Evolutionary conservation across 2,329 filamentous ascomycete species (phyloP).

Genomic region (Curvularia eragrostidis): DNA sequence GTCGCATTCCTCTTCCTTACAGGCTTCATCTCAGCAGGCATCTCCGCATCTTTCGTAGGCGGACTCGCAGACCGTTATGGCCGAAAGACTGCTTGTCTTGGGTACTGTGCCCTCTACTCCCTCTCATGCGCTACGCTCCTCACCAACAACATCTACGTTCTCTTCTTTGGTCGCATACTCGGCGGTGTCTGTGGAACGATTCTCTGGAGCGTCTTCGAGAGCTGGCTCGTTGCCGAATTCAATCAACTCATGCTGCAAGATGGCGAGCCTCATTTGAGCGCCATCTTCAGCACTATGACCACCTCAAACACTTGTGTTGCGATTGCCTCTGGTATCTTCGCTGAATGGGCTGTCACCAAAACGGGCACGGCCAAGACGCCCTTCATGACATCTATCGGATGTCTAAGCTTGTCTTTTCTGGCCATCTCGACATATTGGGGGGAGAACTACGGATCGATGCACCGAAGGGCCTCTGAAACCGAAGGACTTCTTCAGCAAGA

Average conservation of each 20-base stretch:
- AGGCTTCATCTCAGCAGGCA: conserved; percentile 58
- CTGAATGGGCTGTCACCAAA: conserved; percentile 58
- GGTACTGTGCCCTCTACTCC: conserved; percentile 62
- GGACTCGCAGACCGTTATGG: conserved; percentile 59
- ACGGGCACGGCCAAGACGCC: conserved; percentile 61
- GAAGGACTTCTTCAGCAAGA: conserved; percentile 37
- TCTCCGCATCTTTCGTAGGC: conserved; percentile 59
- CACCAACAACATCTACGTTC: conserved; percentile 52
- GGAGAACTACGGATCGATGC: conserved; percentile 58
- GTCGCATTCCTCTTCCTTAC: conserved; percentile 51
- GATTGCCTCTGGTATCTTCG: conserved; percentile 60
- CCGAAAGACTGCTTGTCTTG: conserved; percentile 60
- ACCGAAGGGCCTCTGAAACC: conserved; percentile 26
- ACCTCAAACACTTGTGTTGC: conserved; percentile 56
- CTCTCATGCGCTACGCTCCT: conserved; percentile 62
- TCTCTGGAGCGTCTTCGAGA: conserved; percentile 66
- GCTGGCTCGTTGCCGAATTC: conserved; percentile 68
- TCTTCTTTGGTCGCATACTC: conserved; percentile 62
- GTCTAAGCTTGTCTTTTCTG: conserved; percentile 55
- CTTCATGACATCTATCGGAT: conserved; percentile 56
- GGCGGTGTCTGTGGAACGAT: conserved; percentile 64
- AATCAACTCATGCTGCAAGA: conserved; percentile 55
- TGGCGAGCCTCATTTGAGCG: conserved; percentile 55
- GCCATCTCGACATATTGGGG: conserved; percentile 59
- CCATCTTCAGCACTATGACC: conserved; percentile 64